Base-by-base conservation (phyloP, 495 filamentous ascomycete genomes). In the Polyplosphaeria fusca region DNA sequence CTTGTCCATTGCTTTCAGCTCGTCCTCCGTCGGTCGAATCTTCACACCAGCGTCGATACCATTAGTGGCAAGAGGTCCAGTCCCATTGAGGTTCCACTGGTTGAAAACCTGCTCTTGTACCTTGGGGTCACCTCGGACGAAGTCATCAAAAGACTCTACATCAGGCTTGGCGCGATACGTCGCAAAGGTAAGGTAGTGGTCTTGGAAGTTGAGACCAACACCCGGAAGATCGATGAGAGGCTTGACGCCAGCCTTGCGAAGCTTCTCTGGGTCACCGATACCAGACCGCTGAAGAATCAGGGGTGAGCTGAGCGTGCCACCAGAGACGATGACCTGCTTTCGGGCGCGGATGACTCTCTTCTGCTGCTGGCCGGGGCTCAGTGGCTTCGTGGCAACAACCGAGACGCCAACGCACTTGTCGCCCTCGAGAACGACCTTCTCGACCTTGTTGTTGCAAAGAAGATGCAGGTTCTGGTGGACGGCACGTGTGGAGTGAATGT, bases 41-140 rank as follows among this genome's bases (percentile, higher is more conserved):
- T 93, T 91, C 44, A 89, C 88, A 30, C 87, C 87, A 14, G 87
- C 86, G 9, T 93, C 87, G 62, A 93, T 91, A 50, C 87, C 87
- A 63, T 91, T 92, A 30, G 88, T 91, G n/a, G 87, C 79, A 26
- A 91, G 72, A 3, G 87, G 86, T 0, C 88, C 87, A 11, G 86
- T 91, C 7, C 87, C 88, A 63, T 88, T 91, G 54, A 81, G 61
- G 47, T 89, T 84, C 86, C 86, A 90, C 68, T 90, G 85, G 19
- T 89, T 79, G 60, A 69, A 73, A 19, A 73, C 69, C 27, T 55
- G 60, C 23, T 73, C 61, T 47, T 73, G 71, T 0, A 85, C 80
- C 65, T 83, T 79, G 0, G 85, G 83, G 52, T 84, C 85, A 37
- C 87, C 87, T 32, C 88, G 79, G 1, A 86, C 75, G 68, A 93